These are phyloP conservation scores for Ascomycota sp. DNA, from an alignment of 2,329 filamentous ascomycete genomes.

Conservation along the genomic window DNA sequence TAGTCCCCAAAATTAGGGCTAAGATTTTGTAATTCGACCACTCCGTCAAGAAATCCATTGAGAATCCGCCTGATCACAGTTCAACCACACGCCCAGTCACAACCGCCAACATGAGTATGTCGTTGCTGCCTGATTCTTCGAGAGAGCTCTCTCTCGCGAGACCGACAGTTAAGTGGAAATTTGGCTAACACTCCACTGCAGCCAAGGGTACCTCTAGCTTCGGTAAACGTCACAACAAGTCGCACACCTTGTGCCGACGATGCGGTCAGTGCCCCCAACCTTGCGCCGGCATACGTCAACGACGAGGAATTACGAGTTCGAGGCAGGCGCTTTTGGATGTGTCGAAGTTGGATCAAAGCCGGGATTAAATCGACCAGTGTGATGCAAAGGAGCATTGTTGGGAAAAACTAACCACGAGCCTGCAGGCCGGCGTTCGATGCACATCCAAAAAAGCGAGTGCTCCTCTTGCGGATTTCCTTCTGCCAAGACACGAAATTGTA, in stretches of 20 bases:
- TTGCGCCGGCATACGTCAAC: background rate
- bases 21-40: too few relatives aligned
- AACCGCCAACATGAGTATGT: conserved; percentile 40
- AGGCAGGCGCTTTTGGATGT: conserved; percentile 1
- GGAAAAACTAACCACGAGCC: conserved; percentile 8
- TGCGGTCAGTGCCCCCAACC: conserved; percentile 51
- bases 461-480: conserved; percentile 86
- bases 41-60: too few relatives aligned
- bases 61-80: conserved; percentile 16
- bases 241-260: conserved; percentile 94
- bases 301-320: background rate
- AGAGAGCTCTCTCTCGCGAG: too few relatives aligned
- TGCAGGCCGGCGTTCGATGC: conserved; percentile 81
- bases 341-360: background rate
- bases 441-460: conserved; percentile 99
- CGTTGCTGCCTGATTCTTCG: conserved; percentile 1
- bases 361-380: too few relatives aligned
- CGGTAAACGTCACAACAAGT: conserved; percentile 76
- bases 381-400: conserved; percentile 1
- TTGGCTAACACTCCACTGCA: conserved; percentile 14
- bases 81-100: conserved; percentile 19
- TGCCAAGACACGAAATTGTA: conserved; percentile 98
- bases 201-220: conserved; percentile 38
- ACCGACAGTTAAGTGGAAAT: background rate
- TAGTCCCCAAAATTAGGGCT: too few relatives aligned